A percentile compares a stretch with the other conserved stretches of the same genome.
phyloP scores from a whole-genome alignment of 1,284 basidiomycete species.

The Cutaneotrichosporon mucoides region DNA sequence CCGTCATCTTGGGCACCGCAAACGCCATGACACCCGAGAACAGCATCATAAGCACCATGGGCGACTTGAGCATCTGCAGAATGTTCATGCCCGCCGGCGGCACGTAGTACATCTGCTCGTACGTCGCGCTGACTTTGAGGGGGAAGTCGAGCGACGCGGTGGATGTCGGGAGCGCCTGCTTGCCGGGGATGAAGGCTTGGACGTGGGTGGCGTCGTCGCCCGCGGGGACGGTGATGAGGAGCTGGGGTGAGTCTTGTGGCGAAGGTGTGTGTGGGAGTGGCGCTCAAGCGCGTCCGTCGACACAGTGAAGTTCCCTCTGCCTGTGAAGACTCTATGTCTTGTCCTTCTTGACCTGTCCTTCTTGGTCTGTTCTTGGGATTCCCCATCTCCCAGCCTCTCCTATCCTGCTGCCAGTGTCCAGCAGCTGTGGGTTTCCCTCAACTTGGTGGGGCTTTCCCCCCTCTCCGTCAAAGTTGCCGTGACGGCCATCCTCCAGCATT shows the following conservation, averaged over 20 bases:
- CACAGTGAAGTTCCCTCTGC: no score
- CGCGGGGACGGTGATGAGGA: slow-evolving; percentile 25
- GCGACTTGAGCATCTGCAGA: slow-evolving; percentile 72
- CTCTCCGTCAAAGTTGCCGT: no score
- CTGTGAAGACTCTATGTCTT: no score
- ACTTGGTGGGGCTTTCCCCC: no score
- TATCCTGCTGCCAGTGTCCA: no score
- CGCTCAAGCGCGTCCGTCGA: background rate
- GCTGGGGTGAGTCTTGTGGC: slow-evolving; percentile 12
- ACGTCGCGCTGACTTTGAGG: slow-evolving; percentile 56
- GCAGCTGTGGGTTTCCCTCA: no score
- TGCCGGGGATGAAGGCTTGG: slow-evolving; percentile 62
- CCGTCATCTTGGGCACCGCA: slow-evolving; percentile 75
- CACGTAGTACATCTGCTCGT: slow-evolving; percentile 65
- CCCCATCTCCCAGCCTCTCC: no score
- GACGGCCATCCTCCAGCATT: no score
- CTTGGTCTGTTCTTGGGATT: no score
- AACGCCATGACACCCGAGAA: slow-evolving; percentile 66
- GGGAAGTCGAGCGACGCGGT: slow-evolving; percentile 66
- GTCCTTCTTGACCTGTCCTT: no score
- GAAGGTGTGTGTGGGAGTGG: no score
- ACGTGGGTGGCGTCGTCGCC: slow-evolving; percentile 44
- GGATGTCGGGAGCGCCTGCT: slow-evolving; percentile 56
- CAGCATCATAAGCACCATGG: slow-evolving; percentile 82
- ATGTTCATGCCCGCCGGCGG: slow-evolving; percentile 67